Evolutionary conservation across 129 eudicot species (phyloP), one percentile per base, ranked within the genome.

Genomic region (Smallanthus sonchifolius): DNA sequence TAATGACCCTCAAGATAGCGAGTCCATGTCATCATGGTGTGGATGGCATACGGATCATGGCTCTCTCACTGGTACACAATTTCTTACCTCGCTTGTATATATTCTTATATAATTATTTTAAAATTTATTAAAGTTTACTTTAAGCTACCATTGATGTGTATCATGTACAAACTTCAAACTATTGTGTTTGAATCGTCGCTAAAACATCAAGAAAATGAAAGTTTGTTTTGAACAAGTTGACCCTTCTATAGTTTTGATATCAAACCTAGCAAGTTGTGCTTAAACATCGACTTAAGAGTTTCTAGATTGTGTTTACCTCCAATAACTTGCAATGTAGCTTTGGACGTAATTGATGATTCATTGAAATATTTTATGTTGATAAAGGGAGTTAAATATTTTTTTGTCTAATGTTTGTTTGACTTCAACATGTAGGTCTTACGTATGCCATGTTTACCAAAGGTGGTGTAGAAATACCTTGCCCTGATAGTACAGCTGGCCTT

Each of bases 41-140:
- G 98, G 98, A 24, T 94, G 98, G 98, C 98, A 94, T 82, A 94
- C 97, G 16, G 98, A 94, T 84, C 98, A 90, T 78, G 98, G 98
- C 76, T 94, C 97, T 69, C 89, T 94, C 28, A 94, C 98, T 3
- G 98, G 98, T 93, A 75, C 72, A 81, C 54, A 52, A 40, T 13
- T 73, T 83, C 38, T 43, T 30, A 5, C 16, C 36, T 32, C 20
- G 7, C 64, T n/a, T 16, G 4, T 40, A 42, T 75, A 13, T 11
- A 75, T 11, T 38, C 19, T 5, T 14, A 14, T n/a, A 20, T 45
- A 28, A 14, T 28, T 45, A 3, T 68, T 49, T 7, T 17, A 11
- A 40, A 20, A 39, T 38, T 39, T 19, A 55, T 35, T 32, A 32
- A 61, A 6, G 4, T 35, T n/a, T 67, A 60, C 77, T 45, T 71